Percentiles rank a stretch among this genome's conserved stretches.
Conservation (phyloP, 257 asterid genomes). For the Salvia splendens region DNA sequence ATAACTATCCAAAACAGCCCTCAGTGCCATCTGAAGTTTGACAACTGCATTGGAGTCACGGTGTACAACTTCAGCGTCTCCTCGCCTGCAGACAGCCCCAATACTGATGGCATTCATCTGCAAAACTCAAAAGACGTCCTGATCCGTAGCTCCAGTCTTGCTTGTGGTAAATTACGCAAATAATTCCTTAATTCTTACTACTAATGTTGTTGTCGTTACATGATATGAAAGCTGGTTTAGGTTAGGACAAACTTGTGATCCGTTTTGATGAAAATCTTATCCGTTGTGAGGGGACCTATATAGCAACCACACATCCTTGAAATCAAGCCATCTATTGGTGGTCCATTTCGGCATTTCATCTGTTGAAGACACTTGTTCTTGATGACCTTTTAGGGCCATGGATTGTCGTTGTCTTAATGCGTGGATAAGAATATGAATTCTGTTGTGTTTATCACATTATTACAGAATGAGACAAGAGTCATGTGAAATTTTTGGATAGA, state of each 20-base stretch:
- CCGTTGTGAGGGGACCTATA: slow-evolving; percentile 33
- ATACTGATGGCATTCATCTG: slow-evolving; percentile 94
- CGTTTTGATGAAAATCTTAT: slow-evolving; percentile 39
- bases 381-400: slow-evolving; percentile 32
- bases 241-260: slow-evolving; percentile 34
- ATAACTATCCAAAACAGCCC: slow-evolving; percentile 81
- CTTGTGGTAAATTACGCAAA: slow-evolving; percentile 58
- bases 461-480: not conserved
- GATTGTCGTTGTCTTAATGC: slow-evolving; percentile 30
- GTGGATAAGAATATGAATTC: not conserved
- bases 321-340: slow-evolving; percentile 25
- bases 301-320: slow-evolving; percentile 33
- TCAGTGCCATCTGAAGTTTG: slow-evolving; percentile 89
- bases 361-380: slow-evolving; percentile 27
- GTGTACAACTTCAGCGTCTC: slow-evolving; percentile 68
- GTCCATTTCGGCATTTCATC: slow-evolving; percentile 26
- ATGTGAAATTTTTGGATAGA: not conserved
- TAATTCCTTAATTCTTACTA: no score
- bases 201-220: not conserved
- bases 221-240: not conserved
- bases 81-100: slow-evolving; percentile 92
- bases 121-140: slow-evolving; percentile 89
- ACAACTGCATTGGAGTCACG: slow-evolving; percentile 70
- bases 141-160: slow-evolving; percentile 62
- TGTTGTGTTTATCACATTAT: not conserved